Evolutionary conservation across 108 stramenopile genomes (phyloP).

Genomic region (Cyclotella cryptica): DNA sequence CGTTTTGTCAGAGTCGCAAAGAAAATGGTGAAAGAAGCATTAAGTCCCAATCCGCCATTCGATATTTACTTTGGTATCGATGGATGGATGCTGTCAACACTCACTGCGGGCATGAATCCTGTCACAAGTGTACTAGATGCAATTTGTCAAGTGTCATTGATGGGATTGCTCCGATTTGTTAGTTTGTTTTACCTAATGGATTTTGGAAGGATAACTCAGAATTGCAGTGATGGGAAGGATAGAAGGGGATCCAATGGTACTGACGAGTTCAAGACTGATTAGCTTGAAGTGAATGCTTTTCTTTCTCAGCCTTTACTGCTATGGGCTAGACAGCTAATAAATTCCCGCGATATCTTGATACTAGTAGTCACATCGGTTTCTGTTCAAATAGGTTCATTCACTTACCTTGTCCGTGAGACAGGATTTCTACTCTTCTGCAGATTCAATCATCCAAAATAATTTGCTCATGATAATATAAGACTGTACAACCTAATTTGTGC

Average conservation of each 20-base stretch:
- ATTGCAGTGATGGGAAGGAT: constrained; percentile 23
- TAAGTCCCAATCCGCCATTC: constrained; percentile 64
- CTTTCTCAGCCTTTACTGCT: no score
- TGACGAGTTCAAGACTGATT: constrained; percentile 23
- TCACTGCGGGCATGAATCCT: constrained; percentile 83
- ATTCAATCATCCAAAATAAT: no score
- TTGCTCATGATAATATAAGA: no score
- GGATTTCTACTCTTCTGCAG: no score
- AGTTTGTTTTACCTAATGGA: constrained; percentile 81
- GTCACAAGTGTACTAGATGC: constrained; percentile 63
- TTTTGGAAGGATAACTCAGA: constrained; percentile 73
- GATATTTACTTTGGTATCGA: constrained; percentile 79
- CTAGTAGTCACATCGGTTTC: no score
- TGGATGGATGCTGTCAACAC: constrained; percentile 83
- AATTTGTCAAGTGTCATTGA: constrained; percentile 72
- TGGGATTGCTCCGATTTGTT: constrained; percentile 73
- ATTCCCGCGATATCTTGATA: no score
- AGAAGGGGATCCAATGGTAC: neutral
- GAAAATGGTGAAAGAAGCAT: constrained; percentile 66
- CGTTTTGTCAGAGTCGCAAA: constrained; percentile 59
- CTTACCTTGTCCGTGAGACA: no score
- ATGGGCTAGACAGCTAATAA: no score
- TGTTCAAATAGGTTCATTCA: no score
- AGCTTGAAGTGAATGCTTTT: neutral
- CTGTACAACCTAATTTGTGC: no score